phyloP scores from a whole-genome alignment of 1,284 basidiomycete species.

The Fistulina hepatica region DNA sequence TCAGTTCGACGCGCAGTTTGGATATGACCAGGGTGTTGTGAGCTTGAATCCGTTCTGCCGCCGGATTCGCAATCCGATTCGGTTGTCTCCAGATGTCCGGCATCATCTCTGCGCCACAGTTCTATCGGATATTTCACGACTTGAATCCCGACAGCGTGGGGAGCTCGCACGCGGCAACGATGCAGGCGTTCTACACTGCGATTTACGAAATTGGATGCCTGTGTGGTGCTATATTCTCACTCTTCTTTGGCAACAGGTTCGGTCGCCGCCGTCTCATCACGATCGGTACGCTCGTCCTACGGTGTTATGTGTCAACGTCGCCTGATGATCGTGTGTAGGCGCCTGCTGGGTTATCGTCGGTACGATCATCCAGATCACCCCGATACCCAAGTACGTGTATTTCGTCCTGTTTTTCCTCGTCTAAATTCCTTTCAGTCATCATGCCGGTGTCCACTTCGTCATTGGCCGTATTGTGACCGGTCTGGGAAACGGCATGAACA shows the following conservation, averaged over 20 bases:
- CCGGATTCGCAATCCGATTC: neutral
- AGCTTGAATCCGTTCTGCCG: slow-evolving; percentile 6
- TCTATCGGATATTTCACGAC: slow-evolving; percentile 17
- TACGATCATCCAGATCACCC: slow-evolving; percentile 32
- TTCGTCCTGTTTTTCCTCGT: neutral
- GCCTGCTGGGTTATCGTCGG: slow-evolving; percentile 29
- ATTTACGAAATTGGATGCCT: slow-evolving; percentile 20
- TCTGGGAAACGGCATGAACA: slow-evolving; percentile 39
- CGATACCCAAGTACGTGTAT: slow-evolving; percentile 24
- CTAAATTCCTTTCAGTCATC: slow-evolving; percentile 12
- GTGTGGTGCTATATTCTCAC: slow-evolving; percentile 14
- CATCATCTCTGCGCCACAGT: slow-evolving; percentile 17
- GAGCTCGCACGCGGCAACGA: slow-evolving; percentile 11
- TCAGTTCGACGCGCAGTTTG: slow-evolving; percentile 9
- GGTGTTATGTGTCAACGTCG: no score
- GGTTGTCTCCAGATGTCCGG: slow-evolving; percentile 14
- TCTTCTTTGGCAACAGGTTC: slow-evolving; percentile 7
- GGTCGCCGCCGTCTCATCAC: slow-evolving; percentile 3
- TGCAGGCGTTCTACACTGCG: slow-evolving; percentile 19
- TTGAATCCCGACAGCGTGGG: slow-evolving; percentile 13
- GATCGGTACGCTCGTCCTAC: no score
- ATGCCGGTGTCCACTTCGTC: slow-evolving; percentile 34
- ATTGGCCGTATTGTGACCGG: slow-evolving; percentile 36
- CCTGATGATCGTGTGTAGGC: no score
- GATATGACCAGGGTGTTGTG: slow-evolving; percentile 19